Evolutionary conservation across 2,329 filamentous ascomycete genomes (phyloP).

Genomic region (Metarhizium rileyi): DNA sequence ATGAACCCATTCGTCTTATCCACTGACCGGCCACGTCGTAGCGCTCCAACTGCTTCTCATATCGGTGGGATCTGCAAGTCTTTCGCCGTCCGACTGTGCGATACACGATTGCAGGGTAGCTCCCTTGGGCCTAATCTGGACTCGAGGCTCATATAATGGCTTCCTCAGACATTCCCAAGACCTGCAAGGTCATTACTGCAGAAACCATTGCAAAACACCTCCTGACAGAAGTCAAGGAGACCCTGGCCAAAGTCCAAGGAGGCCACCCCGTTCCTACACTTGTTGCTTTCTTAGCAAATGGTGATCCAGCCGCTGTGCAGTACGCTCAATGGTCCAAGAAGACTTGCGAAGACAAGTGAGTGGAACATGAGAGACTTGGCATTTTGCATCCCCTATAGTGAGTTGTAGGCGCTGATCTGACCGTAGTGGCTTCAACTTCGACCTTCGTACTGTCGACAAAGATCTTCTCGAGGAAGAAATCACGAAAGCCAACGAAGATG

Average conservation of each 20-base stretch:
- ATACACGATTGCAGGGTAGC: not conserved
- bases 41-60: not conserved
- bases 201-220: constrained; percentile 78
- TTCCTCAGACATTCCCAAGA: constrained; percentile 39
- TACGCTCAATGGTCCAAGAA: constrained; percentile 98
- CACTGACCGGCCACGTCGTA: constrained; percentile 3
- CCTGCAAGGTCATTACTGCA: constrained; percentile 90
- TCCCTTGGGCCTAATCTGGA: not conserved
- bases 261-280: constrained; percentile 57
- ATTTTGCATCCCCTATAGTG: not conserved
- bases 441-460: constrained; percentile 73
- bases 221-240: constrained; percentile 66
- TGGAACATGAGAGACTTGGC: constrained; percentile 6
- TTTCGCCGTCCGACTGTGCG: not conserved
- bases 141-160: constrained; percentile 14
- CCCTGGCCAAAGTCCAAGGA: constrained; percentile 60
- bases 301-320: constrained; percentile 80
- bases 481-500: constrained; percentile 72
- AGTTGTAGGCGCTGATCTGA: constrained; percentile 7
- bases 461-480: constrained; percentile 86
- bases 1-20: not conserved
- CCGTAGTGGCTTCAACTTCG: constrained; percentile 75
- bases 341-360: constrained; percentile 93
- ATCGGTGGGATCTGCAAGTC: not conserved
- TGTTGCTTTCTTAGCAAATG: constrained; percentile 86